Evolutionary conservation across 2,329 filamentous ascomycete species (phyloP).

Genomic region (Triangularia verruculosa): DNA sequence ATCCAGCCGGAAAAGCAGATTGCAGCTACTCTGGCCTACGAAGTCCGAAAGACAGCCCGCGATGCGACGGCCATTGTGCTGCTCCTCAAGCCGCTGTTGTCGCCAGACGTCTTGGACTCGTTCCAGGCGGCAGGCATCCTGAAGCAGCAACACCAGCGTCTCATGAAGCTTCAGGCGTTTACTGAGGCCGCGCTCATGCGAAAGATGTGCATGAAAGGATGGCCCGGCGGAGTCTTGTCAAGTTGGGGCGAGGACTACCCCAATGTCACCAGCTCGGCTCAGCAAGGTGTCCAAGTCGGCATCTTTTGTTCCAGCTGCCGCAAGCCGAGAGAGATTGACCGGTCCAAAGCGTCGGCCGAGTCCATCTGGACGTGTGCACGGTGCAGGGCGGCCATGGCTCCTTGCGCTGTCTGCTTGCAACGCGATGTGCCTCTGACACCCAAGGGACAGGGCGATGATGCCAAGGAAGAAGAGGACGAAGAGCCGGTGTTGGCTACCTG

Average conservation of each 20-base stretch:
- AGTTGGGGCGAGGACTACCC: conserved; percentile 55
- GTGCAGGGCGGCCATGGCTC: conserved; percentile 50
- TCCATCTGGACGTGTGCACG: conserved; percentile 59
- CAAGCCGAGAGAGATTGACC: conserved; percentile 54
- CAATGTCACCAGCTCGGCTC: conserved; percentile 51
- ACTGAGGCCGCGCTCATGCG: conserved; percentile 59
- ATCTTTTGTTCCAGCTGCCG: conserved; percentile 56
- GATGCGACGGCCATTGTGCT: conserved; percentile 61
- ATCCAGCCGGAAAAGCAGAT: conserved; percentile 57
- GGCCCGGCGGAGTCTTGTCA: conserved; percentile 47
- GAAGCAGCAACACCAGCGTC: conserved; percentile 57
- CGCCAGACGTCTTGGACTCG: conserved; percentile 51
- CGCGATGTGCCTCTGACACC: conserved; percentile 41
- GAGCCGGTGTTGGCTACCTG: conserved; percentile 45
- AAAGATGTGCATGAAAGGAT: conserved; percentile 58
- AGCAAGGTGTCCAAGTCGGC: conserved; percentile 52
- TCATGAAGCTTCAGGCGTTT: conserved; percentile 59
- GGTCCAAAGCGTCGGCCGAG: conserved; percentile 38
- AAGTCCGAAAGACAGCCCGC: conserved; percentile 53
- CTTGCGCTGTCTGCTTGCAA: conserved; percentile 59
- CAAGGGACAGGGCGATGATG: not conserved
- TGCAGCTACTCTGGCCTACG: conserved; percentile 53
- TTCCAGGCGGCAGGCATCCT: conserved; percentile 56
- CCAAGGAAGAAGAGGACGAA: not conserved
- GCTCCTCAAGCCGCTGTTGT: conserved; percentile 56